These are phyloP conservation scores for Spergularia azorica DNA, from an alignment of 179 eudicot genomes.

Conservation along the genomic window DNA sequence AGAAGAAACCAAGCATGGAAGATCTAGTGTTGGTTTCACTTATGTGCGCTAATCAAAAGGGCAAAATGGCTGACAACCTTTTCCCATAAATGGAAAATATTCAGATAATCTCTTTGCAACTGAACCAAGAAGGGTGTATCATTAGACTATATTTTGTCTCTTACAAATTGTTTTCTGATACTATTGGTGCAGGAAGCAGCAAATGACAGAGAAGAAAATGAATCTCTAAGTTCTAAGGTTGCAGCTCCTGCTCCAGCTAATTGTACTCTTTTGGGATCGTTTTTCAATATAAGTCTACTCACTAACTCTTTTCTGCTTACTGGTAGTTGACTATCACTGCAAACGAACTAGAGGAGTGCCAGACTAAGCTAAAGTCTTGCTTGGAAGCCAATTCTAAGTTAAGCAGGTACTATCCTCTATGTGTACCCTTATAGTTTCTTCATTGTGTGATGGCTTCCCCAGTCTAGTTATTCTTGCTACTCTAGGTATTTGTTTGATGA, in stretches of 20 bases:
- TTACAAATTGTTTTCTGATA: background rate
- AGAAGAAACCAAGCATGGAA: background rate
- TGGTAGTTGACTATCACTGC: constrained; percentile 52
- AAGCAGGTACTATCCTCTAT: constrained; percentile 47
- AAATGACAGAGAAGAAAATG: constrained; percentile 32
- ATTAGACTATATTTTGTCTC: background rate
- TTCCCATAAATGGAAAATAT: background rate
- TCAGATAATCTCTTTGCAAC: background rate
- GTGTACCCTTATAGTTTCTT: background rate
- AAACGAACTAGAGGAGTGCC: constrained; percentile 63
- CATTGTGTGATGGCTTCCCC: background rate
- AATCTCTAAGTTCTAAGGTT: constrained; percentile 53
- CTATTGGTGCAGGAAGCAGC: constrained; percentile 42
- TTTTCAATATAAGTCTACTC: constrained; percentile 7
- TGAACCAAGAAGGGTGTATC: background rate
- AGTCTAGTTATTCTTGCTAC: background rate
- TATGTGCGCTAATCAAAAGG: background rate
- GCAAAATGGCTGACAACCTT: background rate
- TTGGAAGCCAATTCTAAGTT: constrained; percentile 65
- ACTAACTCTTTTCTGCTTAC: constrained; percentile 12
- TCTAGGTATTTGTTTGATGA: background rate
- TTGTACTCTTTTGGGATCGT: background rate
- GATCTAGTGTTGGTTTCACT: background rate
- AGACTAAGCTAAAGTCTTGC: constrained; percentile 61
- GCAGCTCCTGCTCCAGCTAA: background rate